Evolutionary conservation across 257 asterid genomes (phyloP), one percentile per base, ranked within the genome.

Genomic region (Nicotiana tabacum): DNA sequence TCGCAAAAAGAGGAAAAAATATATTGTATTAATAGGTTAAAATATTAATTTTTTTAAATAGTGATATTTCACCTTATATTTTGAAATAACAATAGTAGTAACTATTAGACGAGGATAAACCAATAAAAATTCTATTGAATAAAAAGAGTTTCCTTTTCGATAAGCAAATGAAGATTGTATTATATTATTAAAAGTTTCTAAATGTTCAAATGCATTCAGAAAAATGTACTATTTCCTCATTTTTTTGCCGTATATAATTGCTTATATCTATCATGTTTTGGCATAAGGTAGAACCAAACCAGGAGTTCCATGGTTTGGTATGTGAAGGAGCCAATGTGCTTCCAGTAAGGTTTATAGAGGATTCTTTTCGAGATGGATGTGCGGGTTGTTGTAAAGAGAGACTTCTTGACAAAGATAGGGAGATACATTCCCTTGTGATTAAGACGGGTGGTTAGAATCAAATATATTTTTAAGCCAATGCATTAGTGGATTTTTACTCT

Each of bases 251-350:
- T 62, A 43, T 51, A 27, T 87, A 79, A 85, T 81, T 85, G 84
- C 83, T 88, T 35, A 83, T 82, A 82, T 83, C 79, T 43, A 21
- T 70, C 78, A 30, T 88, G 83, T 89, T 88, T 88, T 89, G 91
- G 90, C 87, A 91, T 81, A 92, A 96, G 99, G 98, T 96, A 94
- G 99, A 96, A 83, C 99, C 98, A 90, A 96, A 96, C 86, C 98
- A 94, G 90, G 98, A 96, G 92, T 96, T 96, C 85, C 97, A 88
- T 87, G 99, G 99, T 69, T 88, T 94, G 92, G 98, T 94, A 61
- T 94, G 98, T 83, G 99, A 96, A 90, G 99, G 99, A 87, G 98
- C 99, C 83, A 92, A 90, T 89, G 99, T 89, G 81, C 99, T 96
- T 82, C 99, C 99, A 27, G 70, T 94, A 11, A 94, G 90, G 90